Conservation (phyloP, 495 filamentous ascomycete genomes). For the Aspergillus indologenus region DNA sequence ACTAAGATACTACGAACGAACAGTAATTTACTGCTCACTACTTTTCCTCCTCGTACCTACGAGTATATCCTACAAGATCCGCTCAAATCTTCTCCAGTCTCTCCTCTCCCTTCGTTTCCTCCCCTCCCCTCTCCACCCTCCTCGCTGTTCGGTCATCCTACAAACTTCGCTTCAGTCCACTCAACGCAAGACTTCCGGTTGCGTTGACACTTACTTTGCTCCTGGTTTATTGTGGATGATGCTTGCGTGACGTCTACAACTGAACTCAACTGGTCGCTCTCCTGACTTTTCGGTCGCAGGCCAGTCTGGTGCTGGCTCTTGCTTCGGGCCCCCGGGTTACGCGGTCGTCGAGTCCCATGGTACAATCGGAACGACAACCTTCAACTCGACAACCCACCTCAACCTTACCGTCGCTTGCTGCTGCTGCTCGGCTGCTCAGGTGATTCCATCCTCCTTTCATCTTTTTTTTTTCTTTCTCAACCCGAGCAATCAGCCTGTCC, state of each 20-base stretch:
- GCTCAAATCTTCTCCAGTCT: background rate
- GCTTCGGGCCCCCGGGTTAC: constrained; percentile 16
- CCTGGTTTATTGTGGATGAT: constrained; percentile 13
- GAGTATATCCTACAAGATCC: background rate
- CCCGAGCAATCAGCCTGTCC: constrained; percentile 1
- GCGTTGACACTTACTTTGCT: background rate
- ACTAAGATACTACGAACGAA: too few species aligned
- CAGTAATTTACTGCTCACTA: background rate
- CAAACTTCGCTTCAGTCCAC: background rate
- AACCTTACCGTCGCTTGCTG: background rate
- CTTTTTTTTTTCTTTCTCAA: constrained; percentile 8
- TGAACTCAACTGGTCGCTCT: background rate
- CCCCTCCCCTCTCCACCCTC: background rate
- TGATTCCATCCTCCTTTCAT: constrained; percentile 11
- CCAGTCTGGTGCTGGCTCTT: constrained; percentile 3
- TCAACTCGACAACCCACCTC: constrained; percentile 15
- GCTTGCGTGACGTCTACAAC: constrained; percentile 15
- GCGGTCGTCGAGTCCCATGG: constrained; percentile 25
- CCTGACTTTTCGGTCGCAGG: constrained; percentile 1
- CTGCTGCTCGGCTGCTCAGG: constrained; percentile 10
- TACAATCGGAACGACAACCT: constrained; percentile 18
- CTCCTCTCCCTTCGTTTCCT: background rate
- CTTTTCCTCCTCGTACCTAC: background rate
- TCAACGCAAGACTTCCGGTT: background rate
- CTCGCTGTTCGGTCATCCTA: background rate